Evolutionary conservation across 257 asterid genomes (phyloP).

Genomic region (Rhazya stricta): DNA sequence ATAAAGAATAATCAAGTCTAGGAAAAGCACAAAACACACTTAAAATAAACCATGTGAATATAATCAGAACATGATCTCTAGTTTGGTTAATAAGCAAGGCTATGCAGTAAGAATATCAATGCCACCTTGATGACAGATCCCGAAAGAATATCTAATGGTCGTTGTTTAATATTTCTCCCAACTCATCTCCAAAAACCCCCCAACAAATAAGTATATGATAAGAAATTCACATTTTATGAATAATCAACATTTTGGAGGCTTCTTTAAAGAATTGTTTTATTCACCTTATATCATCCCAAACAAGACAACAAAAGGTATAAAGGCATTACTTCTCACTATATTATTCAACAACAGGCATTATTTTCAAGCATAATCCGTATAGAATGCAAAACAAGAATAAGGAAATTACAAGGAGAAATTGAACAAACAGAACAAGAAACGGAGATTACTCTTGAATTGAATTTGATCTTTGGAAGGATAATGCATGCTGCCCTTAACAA

Average conservation of each 20-base stretch:
- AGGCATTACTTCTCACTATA: not conserved
- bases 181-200: not conserved
- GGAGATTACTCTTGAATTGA: slow-evolving; percentile 70
- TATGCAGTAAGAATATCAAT: not conserved
- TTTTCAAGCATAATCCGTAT: not conserved
- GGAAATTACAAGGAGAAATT: not conserved
- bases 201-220: not conserved
- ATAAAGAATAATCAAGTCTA: not conserved
- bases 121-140: not conserved
- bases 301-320: slow-evolving; percentile 10
- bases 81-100: not conserved
- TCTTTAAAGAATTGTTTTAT: not conserved
- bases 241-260: not conserved
- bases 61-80: slow-evolving; percentile 1
- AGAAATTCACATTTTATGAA: not conserved
- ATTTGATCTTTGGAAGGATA: slow-evolving; percentile 62
- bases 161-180: not conserved
- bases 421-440: not conserved
- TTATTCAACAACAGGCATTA: no score
- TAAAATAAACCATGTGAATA: not conserved
- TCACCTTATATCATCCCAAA: not conserved
- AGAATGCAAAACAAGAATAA: not conserved
- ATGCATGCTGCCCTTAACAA: slow-evolving; percentile 45
- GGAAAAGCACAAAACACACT: not conserved
- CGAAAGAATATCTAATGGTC: not conserved